Evolutionary conservation across 1,284 basidiomycete species (phyloP), one percentile per base, ranked within the genome.

Genomic region (Fomitopsis schrenkii): DNA sequence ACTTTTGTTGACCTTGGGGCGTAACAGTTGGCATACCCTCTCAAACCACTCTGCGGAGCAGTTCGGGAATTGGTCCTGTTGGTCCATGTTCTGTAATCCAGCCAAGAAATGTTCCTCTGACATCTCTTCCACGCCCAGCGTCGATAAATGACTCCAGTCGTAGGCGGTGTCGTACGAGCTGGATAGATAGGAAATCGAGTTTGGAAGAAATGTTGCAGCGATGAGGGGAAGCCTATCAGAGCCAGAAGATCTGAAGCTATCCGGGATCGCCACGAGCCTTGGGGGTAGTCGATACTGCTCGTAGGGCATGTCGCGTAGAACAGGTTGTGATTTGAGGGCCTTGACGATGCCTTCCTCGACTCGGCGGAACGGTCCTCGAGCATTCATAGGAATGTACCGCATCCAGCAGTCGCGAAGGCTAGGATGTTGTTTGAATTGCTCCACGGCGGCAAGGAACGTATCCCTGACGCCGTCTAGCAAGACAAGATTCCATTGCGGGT

Each of bases 111-210:
- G 42, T 15, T 44, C n/a, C n/a, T 17, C 7, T 7, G 42, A 44
- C 42, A 44, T 44, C 42, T 17, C 42, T 44, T 17, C 19, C 8
- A 44, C 42, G 17, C 42, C 42, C n/a, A 44, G 42, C 42, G 2
- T 44, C n/a, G 42, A 44, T 19, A 44, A 19, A 44, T 58, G 50
- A 22, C 5, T 38, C 68, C 87, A 90, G 68, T 92, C 89, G 33
- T 91, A 80, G 72, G 94, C 92, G 74, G 94, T 95, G 74, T 95
- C 91, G 72, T 95, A 95, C 17, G 74, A 70, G 17, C 77, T 79
- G 36, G 79, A 19, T 44, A 44, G 17, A 19, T 44, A 44, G n/a
- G 12, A 44, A 3, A 19, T 15, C 6, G 42, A 44, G 15, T 17
- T 8, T 44, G 42, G 42, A 3, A 44, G 19, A 15, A 19, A 17